Conservation (phyloP, 306 rosid species). For the Cucurbita argyrosperma region DNA sequence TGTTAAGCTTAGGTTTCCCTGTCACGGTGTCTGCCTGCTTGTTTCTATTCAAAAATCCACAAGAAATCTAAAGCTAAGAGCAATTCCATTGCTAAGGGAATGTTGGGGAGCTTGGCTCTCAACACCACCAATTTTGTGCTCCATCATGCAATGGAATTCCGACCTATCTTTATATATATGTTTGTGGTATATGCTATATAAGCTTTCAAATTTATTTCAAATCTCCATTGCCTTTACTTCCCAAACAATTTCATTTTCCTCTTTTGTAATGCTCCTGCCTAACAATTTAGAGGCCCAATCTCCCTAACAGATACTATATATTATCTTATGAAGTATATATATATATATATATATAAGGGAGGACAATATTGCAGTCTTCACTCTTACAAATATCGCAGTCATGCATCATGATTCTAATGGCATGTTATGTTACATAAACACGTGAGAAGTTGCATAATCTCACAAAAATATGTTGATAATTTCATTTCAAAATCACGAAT, state of each 20-base stretch:
- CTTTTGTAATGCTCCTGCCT: too few relatives aligned
- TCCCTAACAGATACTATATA: too few relatives aligned
- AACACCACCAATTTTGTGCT: slow-evolving; percentile 3
- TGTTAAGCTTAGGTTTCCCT: not conserved
- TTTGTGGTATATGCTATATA: not conserved
- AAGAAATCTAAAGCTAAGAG: not conserved
- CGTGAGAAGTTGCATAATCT: too few relatives aligned
- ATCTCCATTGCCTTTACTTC: not conserved
- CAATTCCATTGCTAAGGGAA: not conserved
- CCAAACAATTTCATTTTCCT: too few relatives aligned
- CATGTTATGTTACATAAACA: too few relatives aligned
- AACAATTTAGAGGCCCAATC: not conserved
- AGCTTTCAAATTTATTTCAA: not conserved
- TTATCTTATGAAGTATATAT: too few relatives aligned
- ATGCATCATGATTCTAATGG: too few relatives aligned
- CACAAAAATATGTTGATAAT: too few relatives aligned
- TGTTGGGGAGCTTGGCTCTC: not conserved
- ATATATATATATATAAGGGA: too few relatives aligned
- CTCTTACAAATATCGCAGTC: too few relatives aligned
- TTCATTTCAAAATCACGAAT: too few relatives aligned
- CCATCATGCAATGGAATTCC: slow-evolving; percentile 3
- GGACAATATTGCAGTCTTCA: too few relatives aligned
- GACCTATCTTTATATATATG: not conserved
- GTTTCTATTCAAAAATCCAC: not conserved
- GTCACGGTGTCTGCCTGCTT: not conserved